Conservation (phyloP, 2,329 filamentous ascomycete species). For the Fusarium graminum region DNA sequence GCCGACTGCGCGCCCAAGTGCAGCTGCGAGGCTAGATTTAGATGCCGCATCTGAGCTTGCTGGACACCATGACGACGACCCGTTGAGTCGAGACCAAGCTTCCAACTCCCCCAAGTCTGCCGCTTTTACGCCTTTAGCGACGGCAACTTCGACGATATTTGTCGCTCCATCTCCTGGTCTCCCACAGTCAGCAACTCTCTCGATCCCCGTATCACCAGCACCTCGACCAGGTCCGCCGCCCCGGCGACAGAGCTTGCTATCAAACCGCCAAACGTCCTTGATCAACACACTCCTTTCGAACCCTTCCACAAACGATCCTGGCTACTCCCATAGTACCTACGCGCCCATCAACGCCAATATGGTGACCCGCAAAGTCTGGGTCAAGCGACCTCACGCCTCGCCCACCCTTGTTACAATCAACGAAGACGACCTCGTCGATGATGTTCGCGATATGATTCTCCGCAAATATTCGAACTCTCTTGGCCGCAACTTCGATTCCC, state of each 20-base stretch:
- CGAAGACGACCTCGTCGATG: constrained; percentile 93
- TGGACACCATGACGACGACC: constrained; percentile 47
- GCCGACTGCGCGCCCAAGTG: constrained; percentile 29
- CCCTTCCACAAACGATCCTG: constrained; percentile 41
- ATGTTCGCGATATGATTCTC: constrained; percentile 91
- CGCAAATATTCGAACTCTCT: constrained; percentile 95
- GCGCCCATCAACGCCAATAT: constrained; percentile 62
- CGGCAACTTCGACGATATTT: constrained; percentile 58
- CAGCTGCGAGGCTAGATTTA: constrained; percentile 40
- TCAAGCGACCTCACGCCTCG: constrained; percentile 86
- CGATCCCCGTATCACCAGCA: constrained; percentile 35
- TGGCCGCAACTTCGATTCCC: constrained; percentile 88
- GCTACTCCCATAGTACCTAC: constrained; percentile 34
- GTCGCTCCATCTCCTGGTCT: constrained; percentile 47
- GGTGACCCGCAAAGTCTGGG: constrained; percentile 90
- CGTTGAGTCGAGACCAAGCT: constrained; percentile 47
- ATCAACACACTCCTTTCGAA: constrained; percentile 52
- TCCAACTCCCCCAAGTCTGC: constrained; percentile 42
- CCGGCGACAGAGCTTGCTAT: constrained; percentile 53
- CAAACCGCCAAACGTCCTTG: constrained; percentile 55
- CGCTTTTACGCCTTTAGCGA: constrained; percentile 26
- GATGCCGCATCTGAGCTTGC: constrained; percentile 38
- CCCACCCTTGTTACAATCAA: constrained; percentile 87
- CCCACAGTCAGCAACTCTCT: constrained; percentile 38
- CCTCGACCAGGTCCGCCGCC: constrained; percentile 42